Evolutionary conservation across 108 stramenopile species (phyloP).

Genomic region (Mediolabrus comicus): DNA sequence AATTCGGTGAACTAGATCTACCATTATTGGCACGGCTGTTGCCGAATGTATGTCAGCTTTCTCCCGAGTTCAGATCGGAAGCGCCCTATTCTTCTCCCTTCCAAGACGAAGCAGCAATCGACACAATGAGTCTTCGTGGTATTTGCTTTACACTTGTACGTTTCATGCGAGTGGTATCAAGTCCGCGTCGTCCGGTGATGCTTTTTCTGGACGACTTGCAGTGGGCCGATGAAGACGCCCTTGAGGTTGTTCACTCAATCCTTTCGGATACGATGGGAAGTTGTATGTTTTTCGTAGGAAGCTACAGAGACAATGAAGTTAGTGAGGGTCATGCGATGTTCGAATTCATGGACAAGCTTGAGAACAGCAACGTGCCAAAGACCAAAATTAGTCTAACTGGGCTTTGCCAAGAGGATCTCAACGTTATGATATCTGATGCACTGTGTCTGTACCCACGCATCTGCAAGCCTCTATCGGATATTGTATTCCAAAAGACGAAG

Average conservation of each 20-base stretch:
- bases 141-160: slow-evolving; percentile 20
- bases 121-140: slow-evolving; percentile 1
- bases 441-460: slow-evolving; percentile 28
- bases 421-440: slow-evolving; percentile 35
- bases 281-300: slow-evolving; percentile 36
- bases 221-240: slow-evolving; percentile 33
- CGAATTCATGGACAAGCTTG: slow-evolving; percentile 3
- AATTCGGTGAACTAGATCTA: slow-evolving; percentile 10
- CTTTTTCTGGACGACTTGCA: slow-evolving; percentile 52
- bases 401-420: slow-evolving; percentile 20
- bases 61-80: neutral
- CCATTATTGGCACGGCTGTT: slow-evolving; percentile 13
- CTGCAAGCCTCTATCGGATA: slow-evolving; percentile 20
- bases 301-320: slow-evolving; percentile 30
- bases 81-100: too few relatives aligned
- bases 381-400: slow-evolving; percentile 22
- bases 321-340: slow-evolving; percentile 13
- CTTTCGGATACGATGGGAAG: slow-evolving; percentile 25
- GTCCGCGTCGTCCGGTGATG: slow-evolving; percentile 17
- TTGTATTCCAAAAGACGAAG: slow-evolving; percentile 22
- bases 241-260: slow-evolving; percentile 18
- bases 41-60: slow-evolving; percentile 10
- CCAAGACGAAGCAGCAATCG: neutral
- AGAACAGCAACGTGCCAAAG: slow-evolving; percentile 4
- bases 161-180: slow-evolving; percentile 32